Percentiles rank a stretch among this genome's conserved stretches.
Evolutionary conservation across 2,329 filamentous ascomycete species (phyloP).

Genomic region (Diaporthe sp.): DNA sequence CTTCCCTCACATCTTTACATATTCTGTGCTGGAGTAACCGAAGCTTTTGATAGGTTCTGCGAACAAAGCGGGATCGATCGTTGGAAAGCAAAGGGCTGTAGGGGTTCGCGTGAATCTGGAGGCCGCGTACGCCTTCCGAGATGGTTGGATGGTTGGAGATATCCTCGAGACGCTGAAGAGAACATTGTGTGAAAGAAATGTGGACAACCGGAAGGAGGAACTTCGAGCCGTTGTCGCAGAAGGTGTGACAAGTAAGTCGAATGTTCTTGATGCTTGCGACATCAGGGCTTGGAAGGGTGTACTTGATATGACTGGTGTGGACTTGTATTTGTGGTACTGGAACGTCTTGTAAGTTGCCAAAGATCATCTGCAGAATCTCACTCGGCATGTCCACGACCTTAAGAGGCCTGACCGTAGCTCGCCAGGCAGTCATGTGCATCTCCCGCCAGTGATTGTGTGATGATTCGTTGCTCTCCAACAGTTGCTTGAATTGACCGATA

Average conservation of each 20-base stretch:
- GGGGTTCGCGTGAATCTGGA: neutral
- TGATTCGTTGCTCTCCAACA: neutral
- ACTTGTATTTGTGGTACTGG: too few species aligned
- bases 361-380: neutral
- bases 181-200: neutral
- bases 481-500: neutral
- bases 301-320: too few species aligned
- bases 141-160: neutral
- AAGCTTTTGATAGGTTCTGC: too few species aligned
- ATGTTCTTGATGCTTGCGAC: neutral
- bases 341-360: neutral
- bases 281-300: neutral
- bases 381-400: neutral
- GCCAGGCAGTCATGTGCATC: neutral
- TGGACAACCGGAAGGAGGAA: neutral
- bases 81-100: neutral
- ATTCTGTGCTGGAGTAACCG: too few species aligned
- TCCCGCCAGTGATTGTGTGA: neutral
- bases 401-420: neutral
- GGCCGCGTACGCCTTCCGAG: neutral
- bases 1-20: too few species aligned
- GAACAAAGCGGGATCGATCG: too few species aligned
- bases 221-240: neutral
- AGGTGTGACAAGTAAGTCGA: neutral
- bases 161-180: neutral